A percentile compares a stretch with the other conserved stretches of the same genome.
phyloP scores from a whole-genome alignment of 495 filamentous ascomycete species.

The Glutinoglossum americanum region DNA sequence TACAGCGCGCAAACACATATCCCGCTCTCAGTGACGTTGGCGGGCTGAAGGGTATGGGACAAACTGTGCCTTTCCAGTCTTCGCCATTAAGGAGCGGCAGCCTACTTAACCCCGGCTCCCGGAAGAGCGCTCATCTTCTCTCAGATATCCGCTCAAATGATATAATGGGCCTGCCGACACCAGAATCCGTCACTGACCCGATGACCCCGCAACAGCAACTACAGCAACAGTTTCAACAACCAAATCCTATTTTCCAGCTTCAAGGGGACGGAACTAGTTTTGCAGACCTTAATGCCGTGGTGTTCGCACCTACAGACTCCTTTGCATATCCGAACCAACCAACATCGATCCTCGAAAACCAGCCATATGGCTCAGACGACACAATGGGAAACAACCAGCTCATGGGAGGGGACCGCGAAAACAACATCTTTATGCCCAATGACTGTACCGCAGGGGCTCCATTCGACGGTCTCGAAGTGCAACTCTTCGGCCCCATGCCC shows the following conservation, averaged over 20 bases:
- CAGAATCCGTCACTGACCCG: background rate
- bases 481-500: constrained; percentile 31
- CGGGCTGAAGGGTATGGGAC: background rate
- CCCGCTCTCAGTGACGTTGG: background rate
- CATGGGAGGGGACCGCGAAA: constrained; percentile 16
- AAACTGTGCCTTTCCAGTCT: background rate
- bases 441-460: constrained; percentile 5
- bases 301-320: constrained; percentile 81
- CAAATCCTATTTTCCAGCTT: background rate
- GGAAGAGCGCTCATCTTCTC: background rate
- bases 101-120: background rate
- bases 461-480: constrained; percentile 30
- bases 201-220: background rate
- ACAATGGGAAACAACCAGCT: constrained; percentile 3
- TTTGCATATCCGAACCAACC: constrained; percentile 81
- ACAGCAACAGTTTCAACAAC: background rate
- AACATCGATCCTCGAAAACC: constrained; percentile 39
- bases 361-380: constrained; percentile 12
- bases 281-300: constrained; percentile 62
- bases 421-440: constrained; percentile 11
- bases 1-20: background rate
- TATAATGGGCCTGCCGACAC: background rate
- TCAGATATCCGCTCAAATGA: background rate
- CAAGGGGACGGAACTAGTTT: constrained; percentile 17
- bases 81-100: background rate